Base-by-base conservation (phyloP, 768 basidiomycete species). In the Chiua virens region DNA sequence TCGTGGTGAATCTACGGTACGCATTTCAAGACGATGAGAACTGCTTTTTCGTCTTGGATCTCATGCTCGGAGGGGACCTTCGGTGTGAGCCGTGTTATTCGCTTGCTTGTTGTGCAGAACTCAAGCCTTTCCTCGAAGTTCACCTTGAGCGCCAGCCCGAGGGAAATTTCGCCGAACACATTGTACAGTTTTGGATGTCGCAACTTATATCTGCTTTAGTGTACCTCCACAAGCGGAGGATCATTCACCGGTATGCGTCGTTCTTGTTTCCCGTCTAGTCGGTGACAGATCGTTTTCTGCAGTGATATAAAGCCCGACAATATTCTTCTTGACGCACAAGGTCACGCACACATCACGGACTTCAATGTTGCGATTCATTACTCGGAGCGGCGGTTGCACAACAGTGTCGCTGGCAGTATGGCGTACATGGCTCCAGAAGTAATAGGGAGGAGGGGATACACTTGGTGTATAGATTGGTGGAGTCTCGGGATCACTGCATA, bases 401-500 rank as follows among this genome's bases (percentile, higher is more conserved):
- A 91, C 1, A 92, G 91, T 53, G 89, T 99, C 15, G 96, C 97
- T 8, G 97, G 97, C 4, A 94, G 91, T 63, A 95, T 99, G 92
- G 96, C 97, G 0, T 99, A 99, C 73, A 99, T 99, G 97, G 95
- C 95, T 10, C 95, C 96, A 0, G 93, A 99, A 69, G 88, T 99
- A n/a, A 78, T 98, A 39, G 83, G 81, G 45, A 86, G 89, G 63
- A 87, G 85, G 63, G 97, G 97, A 15, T 99, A 99, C 69, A 88
- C 89, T 4, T 94, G 91, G 80, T 85, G 85, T 43, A 81, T 92
- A 44, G 95, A 98, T 67, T 97, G 92, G 89, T 98, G 95, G 95
- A 93, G 91, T 64, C 77, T 98, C 18, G 95, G 95, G 27, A 77
- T 97, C 49, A 88, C 89, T 23, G 87, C 85, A 52, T 96, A 89